Conservation (phyloP, 345 rosid species). For the Eucalyptus rudis region DNA sequence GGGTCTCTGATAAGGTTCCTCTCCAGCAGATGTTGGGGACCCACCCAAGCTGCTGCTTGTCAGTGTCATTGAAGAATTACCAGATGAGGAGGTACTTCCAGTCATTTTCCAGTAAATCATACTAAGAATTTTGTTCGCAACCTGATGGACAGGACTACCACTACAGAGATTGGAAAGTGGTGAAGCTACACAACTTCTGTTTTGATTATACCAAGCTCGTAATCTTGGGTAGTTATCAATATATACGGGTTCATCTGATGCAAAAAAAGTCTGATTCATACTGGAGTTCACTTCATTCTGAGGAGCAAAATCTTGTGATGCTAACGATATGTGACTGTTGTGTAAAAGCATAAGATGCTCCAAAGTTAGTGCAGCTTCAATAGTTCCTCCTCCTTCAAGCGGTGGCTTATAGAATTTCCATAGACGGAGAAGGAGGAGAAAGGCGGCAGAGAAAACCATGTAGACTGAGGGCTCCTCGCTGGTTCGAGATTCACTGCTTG, state of each 20-base stretch:
- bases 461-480: constrained; percentile 30
- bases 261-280: background rate
- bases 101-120: constrained; percentile 50
- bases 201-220: constrained; percentile 58
- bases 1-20: constrained; percentile 38
- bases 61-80: constrained; percentile 17
- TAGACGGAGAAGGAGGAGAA: constrained; percentile 60
- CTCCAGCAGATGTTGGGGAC: constrained; percentile 20
- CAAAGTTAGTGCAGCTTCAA: constrained; percentile 30
- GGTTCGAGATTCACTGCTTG: constrained; percentile 5
- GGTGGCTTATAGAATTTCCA: constrained; percentile 67
- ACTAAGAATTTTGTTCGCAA: constrained; percentile 35
- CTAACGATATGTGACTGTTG: constrained; percentile 18
- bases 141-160: constrained; percentile 47
- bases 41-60: constrained; percentile 15
- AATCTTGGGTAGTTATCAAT: constrained; percentile 45
- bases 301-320: constrained; percentile 1
- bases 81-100: constrained; percentile 8
- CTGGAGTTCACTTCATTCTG: constrained; percentile 5
- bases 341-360: constrained; percentile 44
- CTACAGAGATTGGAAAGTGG: constrained; percentile 29
- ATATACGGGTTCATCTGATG: constrained; percentile 21
- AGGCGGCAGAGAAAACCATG: constrained; percentile 51
- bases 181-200: constrained; percentile 42
- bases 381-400: constrained; percentile 16